phyloP scores from a whole-genome alignment of 139 green algal genomes.

The Chlorella sp. region DNA sequence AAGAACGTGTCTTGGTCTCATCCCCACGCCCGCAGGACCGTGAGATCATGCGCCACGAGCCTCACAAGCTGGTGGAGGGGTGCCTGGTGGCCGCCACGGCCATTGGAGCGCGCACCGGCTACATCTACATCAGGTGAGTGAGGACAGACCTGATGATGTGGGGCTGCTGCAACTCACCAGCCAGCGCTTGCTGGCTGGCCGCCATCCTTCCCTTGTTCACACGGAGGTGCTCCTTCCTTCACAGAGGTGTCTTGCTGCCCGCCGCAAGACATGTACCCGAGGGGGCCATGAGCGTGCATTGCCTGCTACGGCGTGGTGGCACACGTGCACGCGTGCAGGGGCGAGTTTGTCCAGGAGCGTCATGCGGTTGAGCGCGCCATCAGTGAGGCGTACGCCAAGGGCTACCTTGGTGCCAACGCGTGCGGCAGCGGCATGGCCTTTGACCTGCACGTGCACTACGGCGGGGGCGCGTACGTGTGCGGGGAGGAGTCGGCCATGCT shows the following conservation, averaged over 20 bases:
- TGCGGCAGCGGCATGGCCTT: conserved; percentile 92
- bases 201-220: not conserved
- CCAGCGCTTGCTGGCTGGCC: not conserved
- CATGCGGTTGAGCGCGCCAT: conserved; percentile 68
- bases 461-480: conserved; percentile 98
- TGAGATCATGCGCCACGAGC: conserved; percentile 96
- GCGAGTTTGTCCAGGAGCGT: conserved; percentile 96
- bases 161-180: too few species aligned
- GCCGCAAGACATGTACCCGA: not conserved
- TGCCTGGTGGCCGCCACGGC: conserved; percentile 86
- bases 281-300: not conserved
- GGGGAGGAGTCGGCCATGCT: conserved; percentile 98
- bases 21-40: too few species aligned
- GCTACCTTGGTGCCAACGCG: conserved; percentile 90
- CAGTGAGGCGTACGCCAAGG: conserved; percentile 80
- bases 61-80: conserved; percentile 98
- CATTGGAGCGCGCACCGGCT: conserved; percentile 84
- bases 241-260: too few species aligned
- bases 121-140: conserved; percentile 91
- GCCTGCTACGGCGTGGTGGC: not conserved
- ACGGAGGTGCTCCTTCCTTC: too few species aligned
- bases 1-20: too few species aligned
- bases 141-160: too few species aligned
- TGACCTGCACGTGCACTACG: conserved; percentile 91
- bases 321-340: conserved; percentile 38